phyloP scores from a whole-genome alignment of 1,139 yeast genomes.

The Pichia sp. region DNA sequence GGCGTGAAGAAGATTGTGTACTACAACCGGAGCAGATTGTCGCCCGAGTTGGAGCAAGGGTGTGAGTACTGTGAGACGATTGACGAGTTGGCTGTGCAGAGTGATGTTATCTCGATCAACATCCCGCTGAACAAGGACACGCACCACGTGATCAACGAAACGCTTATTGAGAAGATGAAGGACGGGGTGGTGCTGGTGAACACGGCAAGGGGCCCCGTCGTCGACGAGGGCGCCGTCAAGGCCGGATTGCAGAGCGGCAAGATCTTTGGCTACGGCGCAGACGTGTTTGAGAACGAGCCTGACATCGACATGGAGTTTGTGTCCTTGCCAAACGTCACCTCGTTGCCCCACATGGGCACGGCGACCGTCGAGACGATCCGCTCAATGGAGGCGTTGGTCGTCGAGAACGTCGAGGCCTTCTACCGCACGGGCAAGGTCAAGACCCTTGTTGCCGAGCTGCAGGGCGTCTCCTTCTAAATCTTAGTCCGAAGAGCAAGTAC shows the following conservation, averaged over 20 bases:
- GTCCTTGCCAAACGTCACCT: slow-evolving; percentile 52
- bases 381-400: slow-evolving; percentile 51
- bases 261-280: slow-evolving; percentile 72
- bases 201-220: slow-evolving; percentile 59
- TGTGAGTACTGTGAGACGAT: slow-evolving; percentile 48
- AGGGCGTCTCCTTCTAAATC: not conserved
- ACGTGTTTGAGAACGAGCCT: slow-evolving; percentile 85
- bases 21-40: slow-evolving; percentile 56
- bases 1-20: slow-evolving; percentile 60
- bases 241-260: slow-evolving; percentile 63
- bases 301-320: slow-evolving; percentile 53
- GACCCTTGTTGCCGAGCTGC: slow-evolving; percentile 43
- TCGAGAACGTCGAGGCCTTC: slow-evolving; percentile 40
- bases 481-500: too few relatives aligned
- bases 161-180: slow-evolving; percentile 55
- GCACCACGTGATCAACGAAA: slow-evolving; percentile 49
- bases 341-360: slow-evolving; percentile 83
- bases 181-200: slow-evolving; percentile 63
- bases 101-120: slow-evolving; percentile 60
- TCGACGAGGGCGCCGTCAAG: slow-evolving; percentile 53
- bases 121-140: slow-evolving; percentile 55
- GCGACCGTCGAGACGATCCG: slow-evolving; percentile 53
- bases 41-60: slow-evolving; percentile 48
- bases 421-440: slow-evolving; percentile 57
- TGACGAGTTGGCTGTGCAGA: slow-evolving; percentile 50